These are phyloP conservation scores for Iberis pinnata DNA, from an alignment of 345 rosid genomes.

Conservation along the genomic window DNA sequence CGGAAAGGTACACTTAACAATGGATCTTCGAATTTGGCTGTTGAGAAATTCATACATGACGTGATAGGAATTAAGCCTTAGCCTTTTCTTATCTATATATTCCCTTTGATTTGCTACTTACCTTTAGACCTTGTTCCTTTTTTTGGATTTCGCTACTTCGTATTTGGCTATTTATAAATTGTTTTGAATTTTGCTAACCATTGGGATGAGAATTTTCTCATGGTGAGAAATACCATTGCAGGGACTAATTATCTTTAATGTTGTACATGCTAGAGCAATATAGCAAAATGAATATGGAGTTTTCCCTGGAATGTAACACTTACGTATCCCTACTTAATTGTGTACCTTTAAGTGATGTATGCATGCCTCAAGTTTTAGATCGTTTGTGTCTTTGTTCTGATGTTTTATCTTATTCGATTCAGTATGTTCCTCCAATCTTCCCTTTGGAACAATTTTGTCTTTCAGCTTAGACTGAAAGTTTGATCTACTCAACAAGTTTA, in stretches of 20 bases:
- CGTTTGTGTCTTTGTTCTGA: constrained; percentile 3
- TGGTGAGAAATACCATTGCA: too few species aligned
- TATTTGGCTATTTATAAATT: too few species aligned
- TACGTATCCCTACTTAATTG: not conserved
- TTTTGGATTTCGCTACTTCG: too few species aligned
- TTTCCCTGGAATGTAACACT: constrained; percentile 8
- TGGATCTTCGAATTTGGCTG: constrained; percentile 30
- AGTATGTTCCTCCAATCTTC: not conserved
- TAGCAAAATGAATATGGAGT: too few species aligned
- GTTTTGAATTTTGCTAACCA: too few species aligned
- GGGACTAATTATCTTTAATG: too few species aligned
- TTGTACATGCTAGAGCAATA: too few species aligned
- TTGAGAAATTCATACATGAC: constrained; percentile 20
- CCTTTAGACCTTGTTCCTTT: constrained; percentile 1
- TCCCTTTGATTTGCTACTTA: not conserved
- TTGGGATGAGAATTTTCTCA: too few species aligned
- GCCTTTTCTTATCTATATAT: not conserved
- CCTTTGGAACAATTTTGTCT: too few species aligned
- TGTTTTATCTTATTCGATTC: not conserved
- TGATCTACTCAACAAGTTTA: not conserved
- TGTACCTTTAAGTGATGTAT: constrained; percentile 12
- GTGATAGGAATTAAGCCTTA: constrained; percentile 11
- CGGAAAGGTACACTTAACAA: constrained; percentile 16
- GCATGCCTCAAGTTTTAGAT: constrained; percentile 18
- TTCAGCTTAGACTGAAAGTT: too few species aligned